Evolutionary conservation across 495 filamentous ascomycete species (phyloP).

Genomic region (Endocarpon pusillum): DNA sequence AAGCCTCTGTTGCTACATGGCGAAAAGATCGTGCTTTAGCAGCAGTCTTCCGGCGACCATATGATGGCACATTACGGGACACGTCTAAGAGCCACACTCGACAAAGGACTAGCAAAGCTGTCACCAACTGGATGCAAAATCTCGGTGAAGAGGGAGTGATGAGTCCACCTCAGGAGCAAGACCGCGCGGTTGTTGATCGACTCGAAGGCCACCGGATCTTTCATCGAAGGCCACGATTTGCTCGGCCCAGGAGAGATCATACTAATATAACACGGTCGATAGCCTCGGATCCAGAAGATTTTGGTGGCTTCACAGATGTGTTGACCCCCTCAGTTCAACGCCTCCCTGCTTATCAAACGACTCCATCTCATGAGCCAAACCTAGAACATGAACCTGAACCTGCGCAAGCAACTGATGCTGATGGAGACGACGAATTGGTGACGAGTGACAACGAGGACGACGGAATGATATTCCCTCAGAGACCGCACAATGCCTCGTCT

Average conservation of each 20-base stretch:
- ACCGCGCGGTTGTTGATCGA: conserved; percentile 37
- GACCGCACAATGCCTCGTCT: too few species aligned
- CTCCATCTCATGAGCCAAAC: conserved; percentile 11
- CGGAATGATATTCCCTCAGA: too few species aligned
- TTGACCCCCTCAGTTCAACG: conserved; percentile 18
- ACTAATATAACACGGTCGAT: conserved; percentile 33
- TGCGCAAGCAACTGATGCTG: conserved; percentile 51
- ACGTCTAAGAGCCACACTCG: conserved; percentile 37
- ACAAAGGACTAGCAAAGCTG: conserved; percentile 53
- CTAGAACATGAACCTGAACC: conserved; percentile 23
- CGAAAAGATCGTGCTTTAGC: conserved; percentile 85
- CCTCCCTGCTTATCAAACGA: conserved; percentile 7
- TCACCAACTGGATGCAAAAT: conserved; percentile 74
- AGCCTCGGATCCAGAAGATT: conserved; percentile 42
- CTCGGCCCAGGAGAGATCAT: conserved; percentile 27
- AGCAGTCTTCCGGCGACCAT: conserved; percentile 65
- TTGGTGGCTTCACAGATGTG: conserved; percentile 12
- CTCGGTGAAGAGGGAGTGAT: conserved; percentile 44
- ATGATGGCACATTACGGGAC: conserved; percentile 22
- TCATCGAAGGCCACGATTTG: conserved; percentile 11
- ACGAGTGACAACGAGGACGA: conserved; percentile 53
- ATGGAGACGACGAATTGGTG: conserved; percentile 83
- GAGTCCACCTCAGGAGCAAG: conserved; percentile 45
- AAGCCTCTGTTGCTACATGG: conserved; percentile 67
- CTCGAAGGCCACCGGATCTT: conserved; percentile 30